phyloP scores from a whole-genome alignment of 805 yeast species.

The Saccharomycopsis olivae region DNA sequence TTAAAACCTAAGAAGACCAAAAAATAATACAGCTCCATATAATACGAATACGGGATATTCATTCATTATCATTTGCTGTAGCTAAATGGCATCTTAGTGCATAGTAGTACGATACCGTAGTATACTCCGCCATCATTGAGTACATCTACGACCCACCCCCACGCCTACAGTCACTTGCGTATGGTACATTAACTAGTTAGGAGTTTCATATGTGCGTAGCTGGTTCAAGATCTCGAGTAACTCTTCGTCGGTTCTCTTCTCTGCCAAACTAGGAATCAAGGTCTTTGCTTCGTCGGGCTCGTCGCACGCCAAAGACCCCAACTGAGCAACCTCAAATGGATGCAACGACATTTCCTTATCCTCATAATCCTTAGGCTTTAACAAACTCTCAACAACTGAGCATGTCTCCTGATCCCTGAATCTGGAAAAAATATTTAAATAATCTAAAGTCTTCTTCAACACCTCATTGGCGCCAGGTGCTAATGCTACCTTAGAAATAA shows the following conservation, averaged over 20 bases:
- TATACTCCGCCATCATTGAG: too few relatives aligned
- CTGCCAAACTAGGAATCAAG: conserved; percentile 75
- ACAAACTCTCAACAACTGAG: conserved; percentile 81
- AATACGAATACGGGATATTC: too few relatives aligned
- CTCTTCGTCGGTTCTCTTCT: conserved; percentile 78
- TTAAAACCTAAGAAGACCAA: conserved; percentile 20
- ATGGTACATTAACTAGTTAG: conserved; percentile 25
- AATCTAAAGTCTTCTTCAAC: conserved; percentile 83
- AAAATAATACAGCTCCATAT: neutral
- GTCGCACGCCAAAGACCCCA: conserved; percentile 83
- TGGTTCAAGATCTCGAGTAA: conserved; percentile 82
- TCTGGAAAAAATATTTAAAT: conserved; percentile 74
- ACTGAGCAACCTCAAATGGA: conserved; percentile 91
- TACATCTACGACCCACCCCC: too few relatives aligned
- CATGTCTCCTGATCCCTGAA: conserved; percentile 90
- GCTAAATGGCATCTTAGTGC: too few relatives aligned
- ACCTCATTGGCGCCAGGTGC: conserved; percentile 81
- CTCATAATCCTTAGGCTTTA: conserved; percentile 61
- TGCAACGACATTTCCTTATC: conserved; percentile 42
- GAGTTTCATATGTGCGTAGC: conserved; percentile 53
- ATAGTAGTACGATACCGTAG: too few relatives aligned
- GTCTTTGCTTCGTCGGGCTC: conserved; percentile 97
- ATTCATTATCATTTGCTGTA: too few relatives aligned
- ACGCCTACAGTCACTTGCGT: too few relatives aligned
- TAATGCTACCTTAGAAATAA: conserved; percentile 32